These are phyloP conservation scores for Kodamaea neixiangensis DNA, from an alignment of 805 yeast genomes.

Conservation along the genomic window DNA sequence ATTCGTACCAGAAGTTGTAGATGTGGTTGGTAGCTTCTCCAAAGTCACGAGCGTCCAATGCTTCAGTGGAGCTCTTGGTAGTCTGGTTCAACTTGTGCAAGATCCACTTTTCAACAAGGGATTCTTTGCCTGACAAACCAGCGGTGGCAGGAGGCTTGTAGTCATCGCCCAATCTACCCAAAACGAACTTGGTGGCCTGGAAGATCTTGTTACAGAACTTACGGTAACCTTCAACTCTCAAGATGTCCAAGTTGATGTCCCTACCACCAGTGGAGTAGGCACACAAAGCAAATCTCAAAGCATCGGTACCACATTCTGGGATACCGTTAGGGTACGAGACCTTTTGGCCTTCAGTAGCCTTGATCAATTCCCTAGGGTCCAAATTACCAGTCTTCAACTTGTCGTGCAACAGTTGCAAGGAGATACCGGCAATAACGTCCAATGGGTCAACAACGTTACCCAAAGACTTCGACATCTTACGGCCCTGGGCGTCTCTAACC, in stretches of 20 bases:
- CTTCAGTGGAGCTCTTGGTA: conserved; percentile 60
- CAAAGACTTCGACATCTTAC: conserved; percentile 97
- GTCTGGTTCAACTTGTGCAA: conserved; percentile 79
- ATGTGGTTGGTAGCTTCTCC: conserved; percentile 82
- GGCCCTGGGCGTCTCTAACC: conserved; percentile 98
- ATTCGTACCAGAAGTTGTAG: conserved; percentile 93
- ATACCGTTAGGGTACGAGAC: conserved; percentile 94
- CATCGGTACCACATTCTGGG: conserved; percentile 99
- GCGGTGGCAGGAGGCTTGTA: conserved; percentile 75
- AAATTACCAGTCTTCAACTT: conserved; percentile 80
- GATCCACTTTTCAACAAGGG: conserved; percentile 96
- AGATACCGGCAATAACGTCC: conserved; percentile 89
- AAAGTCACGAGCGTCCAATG: conserved; percentile 85
- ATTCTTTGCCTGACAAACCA: conserved; percentile 72
- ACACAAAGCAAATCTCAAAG: conserved; percentile 95
- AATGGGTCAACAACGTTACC: conserved; percentile 97
- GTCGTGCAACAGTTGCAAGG: conserved; percentile 75
- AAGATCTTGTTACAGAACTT: conserved; percentile 99
- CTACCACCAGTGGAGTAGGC: conserved; percentile 99
- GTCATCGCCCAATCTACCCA: conserved; percentile 88
- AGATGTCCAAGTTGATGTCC: conserved; percentile 93
- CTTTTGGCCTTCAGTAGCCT: conserved; percentile 85
- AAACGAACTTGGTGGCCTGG: conserved; percentile 96
- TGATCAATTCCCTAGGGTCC: conserved; percentile 84
- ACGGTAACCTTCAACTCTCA: conserved; percentile 98